Evolutionary conservation across 768 basidiomycete genomes (phyloP).

Genomic region (Termitomyces sp.): DNA sequence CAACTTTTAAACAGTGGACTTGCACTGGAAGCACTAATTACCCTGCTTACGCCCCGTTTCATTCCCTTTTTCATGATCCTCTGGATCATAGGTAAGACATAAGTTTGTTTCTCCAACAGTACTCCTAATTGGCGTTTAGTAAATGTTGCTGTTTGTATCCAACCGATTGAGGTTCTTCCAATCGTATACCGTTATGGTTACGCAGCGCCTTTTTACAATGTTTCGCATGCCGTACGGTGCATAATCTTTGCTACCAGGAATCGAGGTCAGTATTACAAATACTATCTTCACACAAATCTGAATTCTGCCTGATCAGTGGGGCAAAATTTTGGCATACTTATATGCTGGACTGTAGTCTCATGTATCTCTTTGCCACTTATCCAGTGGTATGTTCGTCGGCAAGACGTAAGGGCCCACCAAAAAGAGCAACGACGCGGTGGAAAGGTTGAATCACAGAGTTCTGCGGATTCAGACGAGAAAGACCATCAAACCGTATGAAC

Average conservation of each 20-base stretch:
- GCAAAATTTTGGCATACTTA: conserved; percentile 52
- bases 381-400: conserved; percentile 33
- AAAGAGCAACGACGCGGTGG: neutral
- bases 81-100: conserved; percentile 55
- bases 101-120: neutral
- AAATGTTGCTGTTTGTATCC: conserved; percentile 56
- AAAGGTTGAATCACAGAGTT: neutral
- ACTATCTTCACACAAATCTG: neutral
- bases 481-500: neutral
- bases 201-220: conserved; percentile 68
- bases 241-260: conserved; percentile 64
- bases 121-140: conserved; percentile 21
- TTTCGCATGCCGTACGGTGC: conserved; percentile 52
- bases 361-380: conserved; percentile 46
- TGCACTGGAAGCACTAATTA: conserved; percentile 57
- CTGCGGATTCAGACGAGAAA: neutral
- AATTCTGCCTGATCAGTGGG: conserved; percentile 36
- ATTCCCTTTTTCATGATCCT: conserved; percentile 60
- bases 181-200: conserved; percentile 60
- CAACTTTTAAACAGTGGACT: conserved; percentile 38
- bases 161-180: conserved; percentile 56
- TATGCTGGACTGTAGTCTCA: conserved; percentile 52
- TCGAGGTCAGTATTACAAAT: neutral
- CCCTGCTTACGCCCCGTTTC: conserved; percentile 49
- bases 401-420: conserved; percentile 7